These are phyloP conservation scores for Colletotrichum sp. DNA, from an alignment of 2,329 filamentous ascomycete species.

Conservation along the genomic window DNA sequence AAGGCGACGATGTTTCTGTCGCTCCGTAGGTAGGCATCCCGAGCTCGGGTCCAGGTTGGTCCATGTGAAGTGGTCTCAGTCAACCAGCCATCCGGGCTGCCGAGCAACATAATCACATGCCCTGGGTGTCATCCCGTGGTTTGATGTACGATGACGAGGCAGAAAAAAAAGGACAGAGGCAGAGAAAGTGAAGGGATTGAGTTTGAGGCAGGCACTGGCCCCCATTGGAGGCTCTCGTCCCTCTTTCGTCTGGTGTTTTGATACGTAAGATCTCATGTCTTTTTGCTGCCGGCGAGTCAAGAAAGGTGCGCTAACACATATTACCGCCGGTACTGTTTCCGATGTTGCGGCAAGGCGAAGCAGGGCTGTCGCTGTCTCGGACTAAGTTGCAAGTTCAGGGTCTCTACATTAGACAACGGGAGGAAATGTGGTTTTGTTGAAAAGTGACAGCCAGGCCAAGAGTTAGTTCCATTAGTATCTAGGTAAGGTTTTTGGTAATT, in stretches of 20 bases:
- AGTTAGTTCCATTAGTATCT: background rate
- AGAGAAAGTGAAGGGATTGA: background rate
- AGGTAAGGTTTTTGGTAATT: background rate
- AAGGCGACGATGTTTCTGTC: background rate
- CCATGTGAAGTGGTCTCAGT: background rate
- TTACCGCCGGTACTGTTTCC: constrained; percentile 4
- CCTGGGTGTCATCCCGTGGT: background rate
- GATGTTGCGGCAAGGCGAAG: background rate
- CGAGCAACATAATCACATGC: constrained; percentile 6
- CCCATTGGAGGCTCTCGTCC: background rate
- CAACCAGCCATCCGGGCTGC: background rate
- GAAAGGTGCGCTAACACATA: background rate
- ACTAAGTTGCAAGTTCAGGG: background rate
- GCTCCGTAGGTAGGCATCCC: background rate
- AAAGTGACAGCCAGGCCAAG: background rate
- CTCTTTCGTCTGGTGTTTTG: constrained; percentile 16
- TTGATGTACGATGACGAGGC: background rate
- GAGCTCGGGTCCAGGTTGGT: background rate
- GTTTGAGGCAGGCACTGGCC: background rate
- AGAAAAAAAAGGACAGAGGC: background rate
- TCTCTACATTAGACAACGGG: background rate
- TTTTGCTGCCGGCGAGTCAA: constrained; percentile 10
- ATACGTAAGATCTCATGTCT: constrained; percentile 3
- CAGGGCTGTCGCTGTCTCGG: background rate
- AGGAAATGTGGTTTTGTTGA: background rate